Conservation (phyloP, 768 basidiomycete species). For the Macrolepiota albuminosa region DNA sequence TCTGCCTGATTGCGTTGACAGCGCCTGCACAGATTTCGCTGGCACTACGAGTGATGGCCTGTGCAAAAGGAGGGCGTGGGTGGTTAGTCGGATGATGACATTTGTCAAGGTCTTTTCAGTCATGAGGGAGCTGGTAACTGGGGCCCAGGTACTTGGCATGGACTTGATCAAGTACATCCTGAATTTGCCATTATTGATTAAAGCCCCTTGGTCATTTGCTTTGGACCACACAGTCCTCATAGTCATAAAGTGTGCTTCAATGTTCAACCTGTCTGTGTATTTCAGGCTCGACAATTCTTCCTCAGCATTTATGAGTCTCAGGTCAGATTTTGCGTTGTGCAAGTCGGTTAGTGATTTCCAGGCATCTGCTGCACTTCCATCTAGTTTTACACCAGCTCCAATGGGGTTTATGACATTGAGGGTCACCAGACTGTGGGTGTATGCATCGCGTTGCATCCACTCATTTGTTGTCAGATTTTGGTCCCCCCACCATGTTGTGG, state of each 20-base stretch:
- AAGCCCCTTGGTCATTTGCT: background rate
- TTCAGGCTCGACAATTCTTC: background rate
- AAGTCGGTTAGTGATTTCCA: no score
- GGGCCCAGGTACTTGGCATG: background rate
- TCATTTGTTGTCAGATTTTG: no score
- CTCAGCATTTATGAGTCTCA: background rate
- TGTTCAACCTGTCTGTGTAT: background rate
- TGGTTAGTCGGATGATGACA: background rate
- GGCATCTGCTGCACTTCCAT: no score
- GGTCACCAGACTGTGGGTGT: no score
- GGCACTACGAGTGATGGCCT: no score
- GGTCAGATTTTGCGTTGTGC: background rate
- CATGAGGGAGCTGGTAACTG: background rate
- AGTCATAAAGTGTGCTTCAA: background rate
- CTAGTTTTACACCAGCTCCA: no score
- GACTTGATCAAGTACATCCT: background rate
- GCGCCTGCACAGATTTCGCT: background rate
- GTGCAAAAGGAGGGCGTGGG: no score
- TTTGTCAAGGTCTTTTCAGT: background rate
- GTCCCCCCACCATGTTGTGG: no score
- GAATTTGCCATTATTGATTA: background rate
- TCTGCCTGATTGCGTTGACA: background rate
- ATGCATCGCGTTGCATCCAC: no score
- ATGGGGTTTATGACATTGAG: no score
- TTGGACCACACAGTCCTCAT: background rate